Evolutionary conservation across 2,329 filamentous ascomycete genomes (phyloP), one percentile per base, ranked within the genome.

Genomic region (Tolypocladium cylindrosporum): DNA sequence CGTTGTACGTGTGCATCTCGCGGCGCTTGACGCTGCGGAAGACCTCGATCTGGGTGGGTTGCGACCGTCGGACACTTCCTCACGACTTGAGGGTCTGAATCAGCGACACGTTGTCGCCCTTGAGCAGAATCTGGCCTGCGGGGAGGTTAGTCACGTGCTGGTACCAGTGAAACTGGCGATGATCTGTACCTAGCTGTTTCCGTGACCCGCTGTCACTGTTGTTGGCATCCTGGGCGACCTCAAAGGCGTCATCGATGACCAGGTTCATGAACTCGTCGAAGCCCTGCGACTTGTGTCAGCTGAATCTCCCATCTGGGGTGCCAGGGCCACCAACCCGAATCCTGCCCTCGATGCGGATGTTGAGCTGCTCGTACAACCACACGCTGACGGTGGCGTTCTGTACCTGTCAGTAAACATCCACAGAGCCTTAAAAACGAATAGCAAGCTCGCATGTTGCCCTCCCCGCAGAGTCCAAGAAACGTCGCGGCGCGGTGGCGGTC

Each of bases 201-300:
- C 92, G 83, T 64, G 84, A 86, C 75, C 95, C 92, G 64, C 87
- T 85, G 48, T 79, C 72, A 65, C 89, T 87, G 19, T 84, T 86
- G 79, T 95, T 96, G 62, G 89, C 91, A 57, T 90, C 79, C 69
- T 91, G 83, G 72, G 87, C 89, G 51, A 99, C 91, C 75, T 97
- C 93, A 58, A 97, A 85, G 37, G 94, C 94, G 67, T 99, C 91
- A 69, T 99, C 94, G 64, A 96, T 83, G 43, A 97, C 94, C 55
- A 99, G 80, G 77, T 99, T 99, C 92, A 99, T 97, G 77, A 97
- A 99, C 75, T 99, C 94, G 72, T 99, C 94, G 65, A 99, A 99
- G 16, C 94, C 92, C 91, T 96, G 6, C 16, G 51, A 27, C 4
- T 6, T 14, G 31, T n/a, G 43, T 24, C 8, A 27, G 19, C 27